phyloP scores from a whole-genome alignment of 2,329 filamentous ascomycete species.

The Didymella exigua region DNA sequence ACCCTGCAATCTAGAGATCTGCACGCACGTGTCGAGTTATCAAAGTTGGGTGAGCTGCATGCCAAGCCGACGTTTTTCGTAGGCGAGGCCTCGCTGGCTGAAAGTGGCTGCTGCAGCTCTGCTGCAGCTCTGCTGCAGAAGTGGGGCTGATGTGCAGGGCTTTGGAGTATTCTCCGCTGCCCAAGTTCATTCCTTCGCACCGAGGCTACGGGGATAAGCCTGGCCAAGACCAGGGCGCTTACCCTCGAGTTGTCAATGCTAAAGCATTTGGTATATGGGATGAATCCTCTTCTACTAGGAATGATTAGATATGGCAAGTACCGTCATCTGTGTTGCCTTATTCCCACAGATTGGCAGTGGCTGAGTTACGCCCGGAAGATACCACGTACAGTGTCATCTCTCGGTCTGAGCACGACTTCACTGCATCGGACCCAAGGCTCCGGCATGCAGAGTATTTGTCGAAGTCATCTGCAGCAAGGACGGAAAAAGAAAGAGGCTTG shows the following conservation, averaged over 20 bases:
- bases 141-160: not conserved
- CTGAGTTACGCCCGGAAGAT: not conserved
- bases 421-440: not conserved
- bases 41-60: not conserved
- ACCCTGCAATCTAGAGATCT: not conserved
- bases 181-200: not conserved
- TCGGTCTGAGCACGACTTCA: not conserved
- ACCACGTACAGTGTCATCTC: not conserved
- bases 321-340: not conserved
- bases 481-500: not conserved
- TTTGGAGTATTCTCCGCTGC: slow-evolving; percentile 1
- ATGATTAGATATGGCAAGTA: not conserved
- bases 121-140: too few species aligned
- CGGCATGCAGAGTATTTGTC: slow-evolving; percentile 5
- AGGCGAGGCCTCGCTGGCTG: not conserved
- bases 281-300: not conserved
- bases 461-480: not conserved
- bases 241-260: not conserved
- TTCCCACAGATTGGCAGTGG: not conserved
- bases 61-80: not conserved
- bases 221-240: not conserved
- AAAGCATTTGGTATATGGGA: not conserved
- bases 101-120: not conserved
- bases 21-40: not conserved
- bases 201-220: not conserved